Evolutionary conservation across 495 filamentous ascomycete genomes (phyloP).

Genomic region (Lepraria neglecta): DNA sequence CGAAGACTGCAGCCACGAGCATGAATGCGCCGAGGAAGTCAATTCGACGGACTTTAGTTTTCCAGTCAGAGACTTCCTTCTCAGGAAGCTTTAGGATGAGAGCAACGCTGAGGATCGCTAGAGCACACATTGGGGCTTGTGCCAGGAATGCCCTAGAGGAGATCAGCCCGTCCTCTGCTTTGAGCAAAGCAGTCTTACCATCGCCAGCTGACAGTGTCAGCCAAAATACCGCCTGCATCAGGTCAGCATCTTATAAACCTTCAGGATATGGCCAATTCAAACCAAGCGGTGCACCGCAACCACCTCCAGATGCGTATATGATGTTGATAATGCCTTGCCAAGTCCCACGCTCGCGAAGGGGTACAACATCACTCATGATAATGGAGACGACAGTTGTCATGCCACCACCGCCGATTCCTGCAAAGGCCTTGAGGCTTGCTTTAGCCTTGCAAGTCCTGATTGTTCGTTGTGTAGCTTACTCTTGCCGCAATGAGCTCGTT

Average conservation of each 20-base stretch:
- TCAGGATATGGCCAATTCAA: conserved; percentile 5
- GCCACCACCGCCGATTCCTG: conserved; percentile 76
- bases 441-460: conserved; percentile 3
- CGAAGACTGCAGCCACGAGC: conserved; percentile 64
- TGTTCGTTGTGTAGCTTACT: conserved; percentile 30
- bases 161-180: neutral
- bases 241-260: conserved; percentile 5
- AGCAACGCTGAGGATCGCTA: conserved; percentile 60
- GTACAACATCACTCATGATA: conserved; percentile 68
- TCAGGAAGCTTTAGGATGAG: conserved; percentile 56
- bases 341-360: conserved; percentile 66
- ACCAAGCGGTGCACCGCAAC: conserved; percentile 67
- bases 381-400: conserved; percentile 80
- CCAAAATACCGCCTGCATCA: conserved; percentile 53
- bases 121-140: conserved; percentile 63
- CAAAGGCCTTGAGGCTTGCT: conserved; percentile 38
- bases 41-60: conserved; percentile 60
- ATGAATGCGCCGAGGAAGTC: conserved; percentile 73
- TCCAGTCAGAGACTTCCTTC: conserved; percentile 51
- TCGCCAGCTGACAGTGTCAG: conserved; percentile 75
- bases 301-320: conserved; percentile 64
- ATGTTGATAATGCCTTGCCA: conserved; percentile 84
- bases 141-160: conserved; percentile 57
- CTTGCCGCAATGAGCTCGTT: conserved; percentile 43
- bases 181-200: conserved; percentile 47